Conservation (phyloP, 2,329 filamentous ascomycete genomes). For the Sphaerulina vaccinii region DNA sequence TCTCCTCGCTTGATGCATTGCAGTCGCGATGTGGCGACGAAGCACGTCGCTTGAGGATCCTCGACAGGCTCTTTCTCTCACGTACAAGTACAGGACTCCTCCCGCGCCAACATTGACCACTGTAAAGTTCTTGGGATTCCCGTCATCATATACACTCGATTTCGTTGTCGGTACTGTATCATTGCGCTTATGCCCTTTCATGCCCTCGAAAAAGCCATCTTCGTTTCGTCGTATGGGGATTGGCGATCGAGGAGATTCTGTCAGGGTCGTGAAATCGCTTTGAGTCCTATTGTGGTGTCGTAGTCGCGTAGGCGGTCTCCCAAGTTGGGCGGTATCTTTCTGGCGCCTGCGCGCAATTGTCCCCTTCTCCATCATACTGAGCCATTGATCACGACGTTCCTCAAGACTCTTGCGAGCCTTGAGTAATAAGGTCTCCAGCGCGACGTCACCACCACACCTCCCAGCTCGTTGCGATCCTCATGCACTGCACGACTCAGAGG, state of each 20-base stretch:
- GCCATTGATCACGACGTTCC: constrained; percentile 25
- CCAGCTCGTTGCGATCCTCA: constrained; percentile 13
- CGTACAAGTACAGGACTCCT: constrained; percentile 44
- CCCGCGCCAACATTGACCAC: constrained; percentile 49
- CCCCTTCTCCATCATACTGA: constrained; percentile 24
- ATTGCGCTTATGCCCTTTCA: constrained; percentile 19
- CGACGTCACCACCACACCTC: constrained; percentile 20
- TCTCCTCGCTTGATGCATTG: no score
- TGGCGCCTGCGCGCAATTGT: constrained; percentile 26
- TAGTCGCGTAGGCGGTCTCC: constrained; percentile 22
- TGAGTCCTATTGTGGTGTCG: constrained; percentile 15
- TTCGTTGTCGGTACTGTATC: constrained; percentile 23
- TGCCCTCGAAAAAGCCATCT: constrained; percentile 19
- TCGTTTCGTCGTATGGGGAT: constrained; percentile 24
- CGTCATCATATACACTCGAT: constrained; percentile 27
- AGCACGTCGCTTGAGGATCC: no score
- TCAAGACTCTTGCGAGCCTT: constrained; percentile 17
- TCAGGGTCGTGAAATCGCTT: constrained; percentile 14
- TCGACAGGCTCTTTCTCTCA: background rate
- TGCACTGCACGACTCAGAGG: constrained; percentile 24
- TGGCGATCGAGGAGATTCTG: constrained; percentile 14
- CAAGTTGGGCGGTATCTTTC: constrained; percentile 26
- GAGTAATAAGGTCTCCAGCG: constrained; percentile 11
- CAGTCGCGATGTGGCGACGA: no score
- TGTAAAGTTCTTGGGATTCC: constrained; percentile 43